Percentiles rank a stretch among this genome's conserved stretches.
These are phyloP conservation scores for Linum usitatissimum DNA, from an alignment of 345 rosid species.

Conservation along the genomic window DNA sequence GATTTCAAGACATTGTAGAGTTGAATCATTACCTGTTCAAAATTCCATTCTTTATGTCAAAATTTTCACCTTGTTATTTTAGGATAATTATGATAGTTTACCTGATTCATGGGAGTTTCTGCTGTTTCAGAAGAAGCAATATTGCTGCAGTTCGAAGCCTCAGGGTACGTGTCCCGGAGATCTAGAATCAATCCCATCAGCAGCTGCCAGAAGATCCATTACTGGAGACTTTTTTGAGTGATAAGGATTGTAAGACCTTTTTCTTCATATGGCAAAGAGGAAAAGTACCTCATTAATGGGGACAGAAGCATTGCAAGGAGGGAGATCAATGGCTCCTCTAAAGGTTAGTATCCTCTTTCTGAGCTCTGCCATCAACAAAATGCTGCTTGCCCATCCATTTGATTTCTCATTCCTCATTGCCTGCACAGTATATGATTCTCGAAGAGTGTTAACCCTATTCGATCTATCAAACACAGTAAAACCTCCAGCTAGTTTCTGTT, in stretches of 20 bases:
- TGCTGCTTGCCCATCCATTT: background rate
- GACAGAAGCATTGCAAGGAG: background rate
- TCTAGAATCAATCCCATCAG: background rate
- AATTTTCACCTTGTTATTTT: background rate
- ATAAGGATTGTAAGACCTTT: background rate
- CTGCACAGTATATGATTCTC: no score
- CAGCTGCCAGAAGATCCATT: background rate
- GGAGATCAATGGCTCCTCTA: conserved; percentile 4
- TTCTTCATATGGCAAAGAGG: background rate
- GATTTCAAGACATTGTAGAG: background rate
- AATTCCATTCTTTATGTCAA: background rate
- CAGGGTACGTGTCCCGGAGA: background rate
- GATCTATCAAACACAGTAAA: no score
- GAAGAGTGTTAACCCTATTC: no score
- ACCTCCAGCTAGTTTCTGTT: no score
- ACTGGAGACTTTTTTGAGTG: background rate
- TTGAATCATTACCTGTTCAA: background rate
- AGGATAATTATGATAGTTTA: background rate
- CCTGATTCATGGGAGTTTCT: conserved; percentile 1
- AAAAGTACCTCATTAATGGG: background rate
- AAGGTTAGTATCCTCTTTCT: conserved; percentile 3
- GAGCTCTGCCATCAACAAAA: conserved; percentile 6
- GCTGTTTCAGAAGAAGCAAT: background rate
- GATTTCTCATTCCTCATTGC: background rate
- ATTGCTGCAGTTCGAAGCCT: background rate